Base-by-base conservation (phyloP, 495 filamentous ascomycete species). In the Penicillium ochrochloron region DNA sequence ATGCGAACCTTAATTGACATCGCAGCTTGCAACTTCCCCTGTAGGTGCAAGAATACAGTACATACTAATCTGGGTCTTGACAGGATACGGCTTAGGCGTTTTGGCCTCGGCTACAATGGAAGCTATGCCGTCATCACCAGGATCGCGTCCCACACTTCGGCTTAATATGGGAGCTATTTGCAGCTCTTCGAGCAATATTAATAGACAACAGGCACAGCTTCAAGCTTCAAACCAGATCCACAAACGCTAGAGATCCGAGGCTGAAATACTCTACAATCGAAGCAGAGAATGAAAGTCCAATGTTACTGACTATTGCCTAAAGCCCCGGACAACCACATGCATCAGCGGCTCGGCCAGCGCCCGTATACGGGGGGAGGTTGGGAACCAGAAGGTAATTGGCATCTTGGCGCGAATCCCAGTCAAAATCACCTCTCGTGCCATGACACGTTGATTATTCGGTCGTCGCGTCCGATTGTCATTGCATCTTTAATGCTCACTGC, bases 61-160 rank as follows among this genome's bases (percentile, higher is more conserved):
- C 25, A 27, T 27, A 37, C 44, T 25, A 44, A 57, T 23, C 41
- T 37, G 34, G n/a, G 54, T 39, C 48, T 62, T 17, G 21, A 12
- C 46, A 12, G 12, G 15, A 12, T 63, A 31, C 39, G 15, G 48
- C 10, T 64, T 61, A 63, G 59, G 57, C 34, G 46, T 37, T 57
- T 57, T 69, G 51, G 31, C 51, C 59, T 68, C 65, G 63, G 70
- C 67, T 61, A 35, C 59, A 50, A 48, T 59, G 39, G 21, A 67
- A 55, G 60, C 57, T 60, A 71, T 71, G 71, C 69, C 69, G 69
- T 73, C 71, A 73, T 73, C 48, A 39, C 60, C 56, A n/a, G 46
- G 21, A 10, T 68, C 69, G 62, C 71, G 69, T 73, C 62, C 69
- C 71, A 65, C 63, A 65, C 56, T 66, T 66, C 37, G 39, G 19